These are phyloP conservation scores for Westerdykella ornata DNA, from an alignment of 2,329 filamentous ascomycete species.

Conservation along the genomic window DNA sequence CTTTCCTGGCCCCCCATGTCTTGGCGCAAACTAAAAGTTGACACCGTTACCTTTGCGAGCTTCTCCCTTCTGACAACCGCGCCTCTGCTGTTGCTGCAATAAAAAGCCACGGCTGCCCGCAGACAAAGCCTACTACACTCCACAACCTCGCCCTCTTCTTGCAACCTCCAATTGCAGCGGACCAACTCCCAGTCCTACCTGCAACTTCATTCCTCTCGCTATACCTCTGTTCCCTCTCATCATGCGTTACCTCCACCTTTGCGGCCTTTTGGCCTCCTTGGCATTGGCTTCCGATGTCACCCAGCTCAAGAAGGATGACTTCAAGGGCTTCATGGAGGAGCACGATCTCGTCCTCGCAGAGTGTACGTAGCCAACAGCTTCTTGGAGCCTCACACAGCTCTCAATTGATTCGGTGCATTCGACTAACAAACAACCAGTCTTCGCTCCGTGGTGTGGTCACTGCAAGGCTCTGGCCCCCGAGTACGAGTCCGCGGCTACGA, in stretches of 20 bases:
- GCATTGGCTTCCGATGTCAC: conserved; percentile 70
- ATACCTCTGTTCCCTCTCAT: conserved; percentile 9
- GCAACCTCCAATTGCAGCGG: neutral
- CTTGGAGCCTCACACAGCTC: neutral
- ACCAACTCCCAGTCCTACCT: neutral
- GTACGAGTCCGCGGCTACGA: conserved; percentile 80
- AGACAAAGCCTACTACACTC: neutral
- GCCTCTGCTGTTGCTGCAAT: neutral
- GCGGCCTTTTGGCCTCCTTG: conserved; percentile 50
- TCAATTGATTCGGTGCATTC: neutral
- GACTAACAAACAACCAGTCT: conserved; percentile 56
- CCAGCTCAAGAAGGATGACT: conserved; percentile 78
- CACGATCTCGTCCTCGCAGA: conserved; percentile 90
- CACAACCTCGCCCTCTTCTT: neutral
- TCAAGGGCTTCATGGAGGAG: conserved; percentile 75
- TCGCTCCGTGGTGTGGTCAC: conserved; percentile 94
- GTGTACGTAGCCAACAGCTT: conserved; percentile 56
- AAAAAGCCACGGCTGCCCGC: neutral
- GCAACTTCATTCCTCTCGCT: neutral
- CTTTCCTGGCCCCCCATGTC: too few relatives aligned
- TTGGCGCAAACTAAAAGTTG: neutral
- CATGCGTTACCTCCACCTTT: conserved; percentile 34
- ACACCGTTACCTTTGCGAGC: conserved; percentile 5
- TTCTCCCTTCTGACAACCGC: neutral
- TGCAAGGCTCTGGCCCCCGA: conserved; percentile 96